These are phyloP conservation scores for Talaromyces rugulosus DNA, from an alignment of 2,329 filamentous ascomycete genomes.

Conservation along the genomic window DNA sequence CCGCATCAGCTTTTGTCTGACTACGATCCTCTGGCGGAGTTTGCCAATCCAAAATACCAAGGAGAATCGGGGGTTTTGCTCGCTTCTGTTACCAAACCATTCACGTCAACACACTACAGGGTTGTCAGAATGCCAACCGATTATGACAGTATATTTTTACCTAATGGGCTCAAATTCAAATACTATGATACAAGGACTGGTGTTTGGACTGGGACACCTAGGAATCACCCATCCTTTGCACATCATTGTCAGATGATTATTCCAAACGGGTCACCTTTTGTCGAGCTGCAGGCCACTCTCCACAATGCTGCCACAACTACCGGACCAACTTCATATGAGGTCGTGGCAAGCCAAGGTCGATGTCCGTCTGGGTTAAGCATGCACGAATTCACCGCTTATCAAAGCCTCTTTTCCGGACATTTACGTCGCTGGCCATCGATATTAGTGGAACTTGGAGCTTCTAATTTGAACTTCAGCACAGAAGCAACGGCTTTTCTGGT, in stretches of 20 bases:
- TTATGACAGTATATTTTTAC: conserved; percentile 41
- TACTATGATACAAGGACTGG: neutral
- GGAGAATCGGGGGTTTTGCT: conserved; percentile 18
- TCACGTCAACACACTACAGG: conserved; percentile 47
- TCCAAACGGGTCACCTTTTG: neutral
- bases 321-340: conserved; percentile 48
- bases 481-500: conserved; percentile 49
- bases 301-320: conserved; percentile 23
- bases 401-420: conserved; percentile 42
- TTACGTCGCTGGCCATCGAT: conserved; percentile 46
- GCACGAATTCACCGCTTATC: conserved; percentile 48
- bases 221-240: neutral
- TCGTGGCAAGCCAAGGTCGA: conserved; percentile 42
- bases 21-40: neutral
- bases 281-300: conserved; percentile 11
- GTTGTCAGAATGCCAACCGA: conserved; percentile 37
- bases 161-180: conserved; percentile 24
- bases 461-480: conserved; percentile 58
- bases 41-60: neutral
- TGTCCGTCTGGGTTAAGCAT: conserved; percentile 44
- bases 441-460: conserved; percentile 47
- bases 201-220: neutral
- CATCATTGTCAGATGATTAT: neutral
- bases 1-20: neutral
- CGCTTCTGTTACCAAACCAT: conserved; percentile 45